phyloP scores from a whole-genome alignment of 1,284 basidiomycete genomes.

The Erythrobasidium hasegawianum region DNA sequence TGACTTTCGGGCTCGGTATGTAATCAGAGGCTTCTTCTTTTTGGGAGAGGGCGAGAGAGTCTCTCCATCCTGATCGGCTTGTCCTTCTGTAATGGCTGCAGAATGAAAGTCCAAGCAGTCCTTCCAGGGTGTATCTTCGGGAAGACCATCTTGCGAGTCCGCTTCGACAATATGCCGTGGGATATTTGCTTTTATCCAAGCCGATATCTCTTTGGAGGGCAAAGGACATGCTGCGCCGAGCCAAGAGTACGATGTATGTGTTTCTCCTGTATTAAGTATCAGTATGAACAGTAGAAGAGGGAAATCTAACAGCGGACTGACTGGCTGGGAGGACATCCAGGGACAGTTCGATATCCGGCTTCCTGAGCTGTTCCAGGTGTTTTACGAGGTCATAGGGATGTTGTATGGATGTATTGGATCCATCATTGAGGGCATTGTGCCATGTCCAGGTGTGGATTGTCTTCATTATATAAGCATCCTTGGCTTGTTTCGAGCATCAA shows the following conservation, averaged over 20 bases:
- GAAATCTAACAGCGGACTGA: too few species aligned
- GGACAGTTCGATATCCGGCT: background rate
- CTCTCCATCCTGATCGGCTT: background rate
- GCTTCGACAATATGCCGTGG: too few species aligned
- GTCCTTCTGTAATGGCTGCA: background rate
- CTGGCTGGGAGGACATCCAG: too few species aligned
- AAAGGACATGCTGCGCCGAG: too few species aligned
- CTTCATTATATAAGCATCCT: too few species aligned
- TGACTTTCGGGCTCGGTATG: background rate
- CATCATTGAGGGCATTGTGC: background rate
- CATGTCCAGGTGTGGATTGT: background rate
- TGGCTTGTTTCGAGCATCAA: too few species aligned
- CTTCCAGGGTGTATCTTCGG: background rate
- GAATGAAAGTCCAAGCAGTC: constrained; percentile 2
- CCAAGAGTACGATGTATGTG: too few species aligned
- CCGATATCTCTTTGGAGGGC: too few species aligned
- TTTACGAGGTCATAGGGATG: background rate
- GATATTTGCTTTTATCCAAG: too few species aligned
- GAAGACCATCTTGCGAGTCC: too few species aligned
- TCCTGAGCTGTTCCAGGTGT: background rate
- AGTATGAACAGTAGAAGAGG: too few species aligned
- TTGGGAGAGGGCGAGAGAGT: background rate
- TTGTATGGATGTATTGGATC: background rate
- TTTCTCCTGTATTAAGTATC: too few species aligned
- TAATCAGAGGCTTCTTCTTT: background rate